A percentile compares a stretch with the other conserved stretches of the same genome.
phyloP scores from a whole-genome alignment of 2,329 filamentous ascomycete species.

The Aquanectria penicillioides region DNA sequence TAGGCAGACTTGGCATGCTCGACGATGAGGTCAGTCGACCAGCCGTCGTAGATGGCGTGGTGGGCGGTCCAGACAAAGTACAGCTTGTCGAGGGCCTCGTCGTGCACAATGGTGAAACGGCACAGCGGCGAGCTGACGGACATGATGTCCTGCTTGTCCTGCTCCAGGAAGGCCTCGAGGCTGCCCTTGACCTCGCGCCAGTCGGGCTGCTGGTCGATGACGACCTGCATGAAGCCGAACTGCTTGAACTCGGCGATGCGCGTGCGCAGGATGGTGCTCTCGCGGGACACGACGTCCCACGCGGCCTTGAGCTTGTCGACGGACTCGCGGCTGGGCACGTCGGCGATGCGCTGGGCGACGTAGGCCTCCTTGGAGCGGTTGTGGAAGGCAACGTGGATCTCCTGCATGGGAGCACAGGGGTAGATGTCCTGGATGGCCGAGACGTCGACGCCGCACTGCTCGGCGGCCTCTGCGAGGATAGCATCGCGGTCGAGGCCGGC shows the following conservation, averaged over 20 bases:
- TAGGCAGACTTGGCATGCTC: constrained; percentile 37
- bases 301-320: constrained; percentile 51
- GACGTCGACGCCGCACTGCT: constrained; percentile 42
- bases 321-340: constrained; percentile 47
- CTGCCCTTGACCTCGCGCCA: constrained; percentile 45
- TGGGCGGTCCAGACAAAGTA: constrained; percentile 46
- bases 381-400: constrained; percentile 62
- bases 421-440: constrained; percentile 59
- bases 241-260: constrained; percentile 57
- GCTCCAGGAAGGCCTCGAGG: constrained; percentile 50
- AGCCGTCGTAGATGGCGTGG: constrained; percentile 47
- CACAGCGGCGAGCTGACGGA: constrained; percentile 54
- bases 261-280: constrained; percentile 55
- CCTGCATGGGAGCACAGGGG: constrained; percentile 63
- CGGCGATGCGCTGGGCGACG: constrained; percentile 57
- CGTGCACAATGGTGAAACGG: constrained; percentile 51
- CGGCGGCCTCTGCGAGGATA: constrained; percentile 44
- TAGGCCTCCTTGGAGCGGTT: constrained; percentile 60
- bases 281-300: constrained; percentile 50
- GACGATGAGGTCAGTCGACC: constrained; percentile 40
- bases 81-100: constrained; percentile 40
- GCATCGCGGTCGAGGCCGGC: constrained; percentile 43
- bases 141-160: constrained; percentile 51
- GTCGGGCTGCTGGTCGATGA: constrained; percentile 51
- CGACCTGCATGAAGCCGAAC: constrained; percentile 55